phyloP scores from a whole-genome alignment of 495 filamentous ascomycete genomes.

The Penicillium roqueforti region DNA sequence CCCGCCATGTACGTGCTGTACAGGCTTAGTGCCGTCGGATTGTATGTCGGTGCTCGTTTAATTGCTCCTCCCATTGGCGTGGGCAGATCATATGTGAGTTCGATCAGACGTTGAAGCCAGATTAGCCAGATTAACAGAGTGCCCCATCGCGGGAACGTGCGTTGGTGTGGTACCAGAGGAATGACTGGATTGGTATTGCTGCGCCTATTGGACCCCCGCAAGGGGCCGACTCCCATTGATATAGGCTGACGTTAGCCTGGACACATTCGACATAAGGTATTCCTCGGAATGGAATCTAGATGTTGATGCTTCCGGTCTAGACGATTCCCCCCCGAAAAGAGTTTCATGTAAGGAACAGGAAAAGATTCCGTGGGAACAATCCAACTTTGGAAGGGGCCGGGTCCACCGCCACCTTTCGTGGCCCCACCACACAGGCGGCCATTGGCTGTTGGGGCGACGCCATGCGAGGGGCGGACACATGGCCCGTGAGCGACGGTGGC shows the following conservation, averaged over 20 bases:
- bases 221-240: neutral
- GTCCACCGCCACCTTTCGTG: conserved; percentile 16
- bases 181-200: neutral
- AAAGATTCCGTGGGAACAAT: too few relatives aligned
- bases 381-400: conserved; percentile 1
- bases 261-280: too few relatives aligned
- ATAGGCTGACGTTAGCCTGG: neutral
- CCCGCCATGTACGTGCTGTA: too few relatives aligned
- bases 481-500: conserved; percentile 20
- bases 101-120: neutral
- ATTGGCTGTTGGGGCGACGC: conserved; percentile 20
- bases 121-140: neutral
- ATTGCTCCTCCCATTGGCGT: neutral
- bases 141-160: neutral
- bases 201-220: neutral
- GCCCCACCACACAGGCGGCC: conserved; percentile 11
- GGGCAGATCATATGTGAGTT: neutral
- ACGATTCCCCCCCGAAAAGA: too few relatives aligned
- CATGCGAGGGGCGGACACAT: conserved; percentile 29
- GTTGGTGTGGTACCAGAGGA: neutral
- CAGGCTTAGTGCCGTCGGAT: too few relatives aligned
- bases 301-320: too few relatives aligned
- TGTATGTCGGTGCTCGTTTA: too few relatives aligned
- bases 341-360: conserved; percentile 2
- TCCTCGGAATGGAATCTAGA: neutral